Base-by-base conservation (phyloP, 768 basidiomycete genomes). In the Lactifluus subvellereus region DNA sequence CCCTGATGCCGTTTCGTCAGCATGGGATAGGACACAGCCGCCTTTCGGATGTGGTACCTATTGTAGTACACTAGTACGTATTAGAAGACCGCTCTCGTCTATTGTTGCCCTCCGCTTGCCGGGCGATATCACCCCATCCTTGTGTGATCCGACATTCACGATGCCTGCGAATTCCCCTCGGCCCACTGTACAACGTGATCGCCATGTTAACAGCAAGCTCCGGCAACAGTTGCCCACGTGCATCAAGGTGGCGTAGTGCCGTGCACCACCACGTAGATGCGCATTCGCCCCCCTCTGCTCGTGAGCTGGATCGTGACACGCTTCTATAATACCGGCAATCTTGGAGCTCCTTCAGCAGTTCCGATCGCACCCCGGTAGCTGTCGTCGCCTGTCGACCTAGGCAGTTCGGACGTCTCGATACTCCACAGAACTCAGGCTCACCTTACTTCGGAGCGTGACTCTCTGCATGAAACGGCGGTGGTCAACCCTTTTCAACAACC, bases 11-110 rank as follows among this genome's bases (percentile, higher is more conserved):
- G 27, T 27, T 42, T 20, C 27, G 38, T n/a, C 27, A 30, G 16
- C 27, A 14, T 13, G 13, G 32, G 20, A 27, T 27, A 14, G 14
- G 11, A 38, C 33, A 27, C 27, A 27, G 27, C 27, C 50, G 58
- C 59, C 18, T 47, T 32, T 32, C 59, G 42, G 10, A 47, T 54
- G 16, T 42, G 53, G 53, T 54, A 48, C n/a, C 27, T 45, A 18
- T 61, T 49, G 47, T 48, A 55, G 37, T 61, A 3, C 60, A 48
- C 32, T 11, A 20, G 49, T 61, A 48, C 60, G 54, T 37, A 61
- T 54, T 40, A 5, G 42, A 38, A 9, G 42, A 4, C 32, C 45
- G 16, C 43, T 27, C 14, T 16, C 2, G 33, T 49, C 57, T 14
- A 50, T 30, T 48, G 35, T 54, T 30, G 45, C 60, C 32, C 52